Conservation (phyloP, 2,329 filamentous ascomycete species). For the Cryoendolithus antarcticus region DNA sequence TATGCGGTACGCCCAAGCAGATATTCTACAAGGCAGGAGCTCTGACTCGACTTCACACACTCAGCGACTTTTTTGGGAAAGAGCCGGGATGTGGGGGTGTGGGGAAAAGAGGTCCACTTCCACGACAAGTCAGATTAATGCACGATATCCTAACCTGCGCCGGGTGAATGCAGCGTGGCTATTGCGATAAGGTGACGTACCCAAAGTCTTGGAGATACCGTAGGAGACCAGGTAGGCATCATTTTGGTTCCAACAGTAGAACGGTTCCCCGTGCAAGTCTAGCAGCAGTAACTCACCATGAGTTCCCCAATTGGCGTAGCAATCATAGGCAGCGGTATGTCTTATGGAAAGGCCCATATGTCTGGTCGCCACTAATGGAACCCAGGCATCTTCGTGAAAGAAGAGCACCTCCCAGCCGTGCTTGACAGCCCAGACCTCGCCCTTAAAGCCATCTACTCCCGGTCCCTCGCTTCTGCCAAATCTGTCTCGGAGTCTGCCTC, state of each 20-base stretch:
- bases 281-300: slow-evolving; percentile 8
- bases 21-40: no score
- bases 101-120: no score
- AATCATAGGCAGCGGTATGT: slow-evolving; percentile 44
- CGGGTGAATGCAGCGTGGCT: no score
- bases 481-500: slow-evolving; percentile 28
- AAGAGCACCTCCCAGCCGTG: slow-evolving; percentile 52
- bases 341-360: not conserved
- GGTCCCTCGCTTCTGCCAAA: slow-evolving; percentile 46
- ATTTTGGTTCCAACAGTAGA: no score
- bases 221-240: no score
- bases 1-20: not conserved
- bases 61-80: slow-evolving; percentile 4
- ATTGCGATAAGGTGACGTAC: no score
- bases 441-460: slow-evolving; percentile 56
- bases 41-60: not conserved
- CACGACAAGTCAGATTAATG: no score
- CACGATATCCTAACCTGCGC: no score
- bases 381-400: slow-evolving; percentile 45
- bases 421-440: slow-evolving; percentile 36
- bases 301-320: slow-evolving; percentile 39
- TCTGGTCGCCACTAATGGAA: not conserved
- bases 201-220: no score
- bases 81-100: not conserved
- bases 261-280: no score